These are phyloP conservation scores for Coemansia biformis DNA, from an alignment of 192 early-diverging fungal species.

Conservation along the genomic window DNA sequence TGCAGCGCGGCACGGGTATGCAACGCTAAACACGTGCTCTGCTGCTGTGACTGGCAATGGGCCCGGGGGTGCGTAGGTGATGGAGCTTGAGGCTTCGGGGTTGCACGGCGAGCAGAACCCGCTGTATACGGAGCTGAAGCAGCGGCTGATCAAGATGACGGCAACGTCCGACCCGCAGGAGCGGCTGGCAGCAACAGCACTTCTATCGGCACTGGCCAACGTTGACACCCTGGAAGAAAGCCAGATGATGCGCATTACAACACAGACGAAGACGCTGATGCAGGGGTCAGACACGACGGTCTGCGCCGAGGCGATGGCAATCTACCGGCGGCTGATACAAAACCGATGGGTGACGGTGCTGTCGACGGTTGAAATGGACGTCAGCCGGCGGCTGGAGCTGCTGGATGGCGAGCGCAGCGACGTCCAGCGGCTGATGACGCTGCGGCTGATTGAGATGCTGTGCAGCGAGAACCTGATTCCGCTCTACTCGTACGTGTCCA, in stretches of 20 bases:
- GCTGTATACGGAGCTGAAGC: conserved; percentile 17
- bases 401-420: conserved; percentile 32
- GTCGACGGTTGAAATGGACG: conserved; percentile 17
- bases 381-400: conserved; percentile 38
- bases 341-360: conserved; percentile 27
- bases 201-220: conserved; percentile 27
- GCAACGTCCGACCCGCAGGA: conserved; percentile 10
- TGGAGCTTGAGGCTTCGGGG: not conserved
- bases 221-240: conserved; percentile 31
- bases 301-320: conserved; percentile 15
- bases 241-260: conserved; percentile 25
- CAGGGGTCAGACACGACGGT: conserved; percentile 12
- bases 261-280: conserved; percentile 21
- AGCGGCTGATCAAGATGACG: conserved; percentile 11
- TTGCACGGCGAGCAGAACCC: conserved; percentile 17
- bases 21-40: no score
- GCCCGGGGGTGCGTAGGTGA: no score
- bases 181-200: conserved; percentile 22
- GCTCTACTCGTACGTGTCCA: conserved; percentile 59
- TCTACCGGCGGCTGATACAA: conserved; percentile 20
- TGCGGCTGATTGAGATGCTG: conserved; percentile 29
- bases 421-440: conserved; percentile 28
- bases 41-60: no score
- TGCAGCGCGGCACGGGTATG: no score
- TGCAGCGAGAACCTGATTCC: conserved; percentile 56